Conservation (phyloP, 768 basidiomycete genomes). For the Sutorius australiensis region DNA sequence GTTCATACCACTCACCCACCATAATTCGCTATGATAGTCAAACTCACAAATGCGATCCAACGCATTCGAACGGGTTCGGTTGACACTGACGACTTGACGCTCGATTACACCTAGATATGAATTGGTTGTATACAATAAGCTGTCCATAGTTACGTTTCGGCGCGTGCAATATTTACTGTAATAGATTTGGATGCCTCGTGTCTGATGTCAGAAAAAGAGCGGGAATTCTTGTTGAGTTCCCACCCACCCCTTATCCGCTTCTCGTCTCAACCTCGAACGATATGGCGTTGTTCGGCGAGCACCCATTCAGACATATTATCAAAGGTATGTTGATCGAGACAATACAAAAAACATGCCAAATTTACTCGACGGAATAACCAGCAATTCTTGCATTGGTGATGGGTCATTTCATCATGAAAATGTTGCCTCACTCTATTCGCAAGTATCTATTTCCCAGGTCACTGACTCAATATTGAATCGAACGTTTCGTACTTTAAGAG, state of each 20-base stretch:
- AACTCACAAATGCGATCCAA: neutral
- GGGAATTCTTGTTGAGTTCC: conserved; percentile 14
- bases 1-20: neutral
- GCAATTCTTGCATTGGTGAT: conserved; percentile 45
- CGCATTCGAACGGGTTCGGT: neutral
- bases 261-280: conserved; percentile 15
- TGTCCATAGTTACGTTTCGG: conserved; percentile 16
- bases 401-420: conserved; percentile 50
- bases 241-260: conserved; percentile 25
- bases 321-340: conserved; percentile 23
- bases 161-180: conserved; percentile 4
- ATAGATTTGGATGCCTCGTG: conserved; percentile 28
- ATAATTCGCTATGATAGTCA: neutral
- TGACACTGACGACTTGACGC: conserved; percentile 11
- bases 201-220: conserved; percentile 22
- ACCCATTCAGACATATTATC: conserved; percentile 32
- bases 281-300: conserved; percentile 31
- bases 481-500: conserved; percentile 41
- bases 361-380: conserved; percentile 25
- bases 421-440: conserved; percentile 38
- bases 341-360: neutral
- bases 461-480: conserved; percentile 5
- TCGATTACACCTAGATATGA: conserved; percentile 2
- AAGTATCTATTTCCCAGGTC: conserved; percentile 18
- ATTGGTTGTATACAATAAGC: conserved; percentile 9